Evolutionary conservation across 345 rosid genomes (phyloP).

Genomic region (Anastatica hierochuntica): DNA sequence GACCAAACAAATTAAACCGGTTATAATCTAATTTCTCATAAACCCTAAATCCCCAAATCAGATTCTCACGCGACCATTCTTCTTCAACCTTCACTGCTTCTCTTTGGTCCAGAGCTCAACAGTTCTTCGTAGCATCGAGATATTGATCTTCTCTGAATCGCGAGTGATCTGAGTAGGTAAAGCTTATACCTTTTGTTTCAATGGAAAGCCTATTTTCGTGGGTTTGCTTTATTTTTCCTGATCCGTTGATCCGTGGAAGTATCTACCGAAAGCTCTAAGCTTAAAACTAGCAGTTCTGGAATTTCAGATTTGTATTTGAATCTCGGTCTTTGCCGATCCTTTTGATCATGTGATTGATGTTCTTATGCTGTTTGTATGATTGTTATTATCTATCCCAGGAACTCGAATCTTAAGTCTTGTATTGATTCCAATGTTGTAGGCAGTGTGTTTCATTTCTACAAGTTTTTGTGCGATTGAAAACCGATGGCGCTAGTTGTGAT

Average conservation of each 20-base stretch:
- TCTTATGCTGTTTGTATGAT: not conserved
- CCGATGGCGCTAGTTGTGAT: constrained; percentile 85
- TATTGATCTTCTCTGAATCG: not conserved
- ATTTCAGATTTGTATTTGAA: not conserved
- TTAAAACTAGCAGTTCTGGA: not conserved
- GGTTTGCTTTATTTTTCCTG: not conserved
- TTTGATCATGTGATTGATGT: not conserved
- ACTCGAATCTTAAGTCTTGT: not conserved
- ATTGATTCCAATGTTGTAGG: constrained; percentile 7
- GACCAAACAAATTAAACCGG: constrained; percentile 1
- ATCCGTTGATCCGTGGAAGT: not conserved
- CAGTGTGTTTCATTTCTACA: not conserved
- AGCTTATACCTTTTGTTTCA: not conserved
- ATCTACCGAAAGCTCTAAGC: constrained; percentile 4
- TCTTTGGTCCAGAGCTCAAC: not conserved
- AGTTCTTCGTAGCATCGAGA: not conserved
- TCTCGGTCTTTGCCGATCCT: constrained; percentile 8
- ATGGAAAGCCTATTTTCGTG: not conserved
- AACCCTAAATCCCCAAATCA: constrained; percentile 23
- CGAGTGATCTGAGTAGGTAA: constrained; percentile 9
- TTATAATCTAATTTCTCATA: not conserved
- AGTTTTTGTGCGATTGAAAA: not conserved
- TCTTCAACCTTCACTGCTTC: constrained; percentile 1
- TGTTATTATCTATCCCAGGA: not conserved
- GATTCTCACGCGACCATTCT: too few relatives aligned